A percentile compares a stretch with the other conserved stretches of the same genome.
Evolutionary conservation across 2,329 filamentous ascomycete species (phyloP).

Genomic region (Balansia obtecta): DNA sequence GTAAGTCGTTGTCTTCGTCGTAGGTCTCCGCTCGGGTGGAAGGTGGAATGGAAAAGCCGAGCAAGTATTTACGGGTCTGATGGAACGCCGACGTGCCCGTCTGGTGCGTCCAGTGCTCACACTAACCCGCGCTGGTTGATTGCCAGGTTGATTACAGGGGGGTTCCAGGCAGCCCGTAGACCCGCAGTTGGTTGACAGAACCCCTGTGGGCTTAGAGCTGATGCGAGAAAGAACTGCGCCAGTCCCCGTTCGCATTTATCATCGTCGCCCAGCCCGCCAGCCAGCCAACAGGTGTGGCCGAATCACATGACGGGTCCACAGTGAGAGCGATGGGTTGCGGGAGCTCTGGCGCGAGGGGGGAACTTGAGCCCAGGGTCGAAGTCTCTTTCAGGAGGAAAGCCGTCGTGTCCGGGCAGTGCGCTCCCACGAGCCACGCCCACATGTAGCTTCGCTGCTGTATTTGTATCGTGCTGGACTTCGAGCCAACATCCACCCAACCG

Average conservation of each 20-base stretch:
- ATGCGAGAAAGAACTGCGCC: neutral
- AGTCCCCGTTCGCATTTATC: neutral
- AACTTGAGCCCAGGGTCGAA: no score
- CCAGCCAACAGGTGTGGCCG: no score
- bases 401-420: neutral
- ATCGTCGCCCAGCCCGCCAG: neutral
- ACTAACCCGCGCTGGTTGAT: neutral
- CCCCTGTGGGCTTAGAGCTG: neutral
- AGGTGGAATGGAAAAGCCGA: constrained; percentile 1
- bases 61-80: neutral
- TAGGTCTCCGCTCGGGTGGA: neutral
- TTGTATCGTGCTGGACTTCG: neutral
- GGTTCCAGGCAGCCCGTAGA: neutral
- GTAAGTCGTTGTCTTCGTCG: neutral
- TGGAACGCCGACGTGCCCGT: no score
- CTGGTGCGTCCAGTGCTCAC: neutral
- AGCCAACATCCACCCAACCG: neutral
- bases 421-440: neutral
- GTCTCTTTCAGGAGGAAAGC: neutral
- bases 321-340: no score
- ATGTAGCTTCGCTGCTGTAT: neutral
- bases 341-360: no score
- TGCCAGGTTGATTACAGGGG: neutral
- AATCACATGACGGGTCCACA: no score
- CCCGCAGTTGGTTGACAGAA: neutral